phyloP scores from a whole-genome alignment of 2,329 filamentous ascomycete genomes.

The Incumbomyces delicatus region DNA sequence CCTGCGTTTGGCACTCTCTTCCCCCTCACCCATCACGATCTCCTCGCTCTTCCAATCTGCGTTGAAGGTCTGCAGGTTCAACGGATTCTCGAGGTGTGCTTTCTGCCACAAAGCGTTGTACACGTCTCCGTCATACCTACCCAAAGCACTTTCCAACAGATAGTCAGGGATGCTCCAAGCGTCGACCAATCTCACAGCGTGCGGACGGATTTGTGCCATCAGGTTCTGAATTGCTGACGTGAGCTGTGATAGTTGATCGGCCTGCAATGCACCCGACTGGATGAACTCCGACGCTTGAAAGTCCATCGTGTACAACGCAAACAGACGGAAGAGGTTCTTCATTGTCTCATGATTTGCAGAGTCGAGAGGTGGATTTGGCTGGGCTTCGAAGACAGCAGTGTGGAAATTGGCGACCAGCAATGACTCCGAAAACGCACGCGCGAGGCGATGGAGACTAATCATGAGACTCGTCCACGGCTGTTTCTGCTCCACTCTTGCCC shows the following conservation, averaged over 20 bases:
- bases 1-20: slow-evolving; percentile 22
- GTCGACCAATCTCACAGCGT: slow-evolving; percentile 44
- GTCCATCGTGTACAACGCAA: slow-evolving; percentile 40
- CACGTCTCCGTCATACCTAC: slow-evolving; percentile 42
- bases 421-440: slow-evolving; percentile 39
- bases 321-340: slow-evolving; percentile 38
- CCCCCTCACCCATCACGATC: slow-evolving; percentile 39
- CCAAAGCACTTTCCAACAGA: slow-evolving; percentile 42
- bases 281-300: slow-evolving; percentile 36
- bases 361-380: slow-evolving; percentile 21
- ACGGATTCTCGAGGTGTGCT: slow-evolving; percentile 42
- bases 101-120: slow-evolving; percentile 45
- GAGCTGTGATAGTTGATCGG: slow-evolving; percentile 33
- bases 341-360: slow-evolving; percentile 26
- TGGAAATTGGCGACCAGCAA: slow-evolving; percentile 41
- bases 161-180: slow-evolving; percentile 46
- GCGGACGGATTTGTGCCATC: slow-evolving; percentile 40
- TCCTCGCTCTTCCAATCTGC: slow-evolving; percentile 40
- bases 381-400: slow-evolving; percentile 26
- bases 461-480: slow-evolving; percentile 39
- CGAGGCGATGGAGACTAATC: slow-evolving; percentile 25
- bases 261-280: slow-evolving; percentile 33
- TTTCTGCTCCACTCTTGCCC: slow-evolving; percentile 36
- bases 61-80: slow-evolving; percentile 44
- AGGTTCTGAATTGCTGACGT: slow-evolving; percentile 34